Conservation (phyloP, 257 asterid genomes). For the Solanum appendiculatum region DNA sequence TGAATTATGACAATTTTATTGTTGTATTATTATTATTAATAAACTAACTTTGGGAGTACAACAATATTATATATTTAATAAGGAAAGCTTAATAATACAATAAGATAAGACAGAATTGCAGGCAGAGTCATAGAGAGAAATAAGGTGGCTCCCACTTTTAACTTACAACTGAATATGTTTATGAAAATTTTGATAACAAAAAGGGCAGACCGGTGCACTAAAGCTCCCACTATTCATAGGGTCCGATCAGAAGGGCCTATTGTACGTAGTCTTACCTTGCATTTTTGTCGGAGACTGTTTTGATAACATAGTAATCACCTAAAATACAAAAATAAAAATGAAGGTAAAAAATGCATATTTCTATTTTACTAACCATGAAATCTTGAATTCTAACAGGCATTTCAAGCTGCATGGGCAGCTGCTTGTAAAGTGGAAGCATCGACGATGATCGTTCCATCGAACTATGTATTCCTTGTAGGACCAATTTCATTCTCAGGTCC, state of each 20-base stretch:
- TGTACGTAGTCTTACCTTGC: background rate
- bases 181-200: background rate
- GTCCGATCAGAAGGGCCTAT: background rate
- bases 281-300: background rate
- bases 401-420: constrained; percentile 77
- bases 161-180: constrained; percentile 6
- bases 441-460: constrained; percentile 46
- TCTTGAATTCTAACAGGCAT: constrained; percentile 45
- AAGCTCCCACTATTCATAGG: background rate
- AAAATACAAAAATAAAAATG: background rate
- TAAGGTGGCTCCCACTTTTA: constrained; percentile 30
- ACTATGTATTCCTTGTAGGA: constrained; percentile 56
- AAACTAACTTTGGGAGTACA: constrained; percentile 1
- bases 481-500: constrained; percentile 95
- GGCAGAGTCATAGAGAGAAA: constrained; percentile 22
- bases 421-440: constrained; percentile 84
- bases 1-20: constrained; percentile 10
- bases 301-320: background rate
- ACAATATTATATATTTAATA: background rate
- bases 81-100: background rate
- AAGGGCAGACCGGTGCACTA: background rate
- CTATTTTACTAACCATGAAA: background rate
- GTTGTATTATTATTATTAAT: constrained; percentile 8
- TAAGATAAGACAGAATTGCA: constrained; percentile 20
- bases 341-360: background rate